These are phyloP conservation scores for Escovopsis sp. DNA, from an alignment of 2,329 filamentous ascomycete species.

Conservation along the genomic window DNA sequence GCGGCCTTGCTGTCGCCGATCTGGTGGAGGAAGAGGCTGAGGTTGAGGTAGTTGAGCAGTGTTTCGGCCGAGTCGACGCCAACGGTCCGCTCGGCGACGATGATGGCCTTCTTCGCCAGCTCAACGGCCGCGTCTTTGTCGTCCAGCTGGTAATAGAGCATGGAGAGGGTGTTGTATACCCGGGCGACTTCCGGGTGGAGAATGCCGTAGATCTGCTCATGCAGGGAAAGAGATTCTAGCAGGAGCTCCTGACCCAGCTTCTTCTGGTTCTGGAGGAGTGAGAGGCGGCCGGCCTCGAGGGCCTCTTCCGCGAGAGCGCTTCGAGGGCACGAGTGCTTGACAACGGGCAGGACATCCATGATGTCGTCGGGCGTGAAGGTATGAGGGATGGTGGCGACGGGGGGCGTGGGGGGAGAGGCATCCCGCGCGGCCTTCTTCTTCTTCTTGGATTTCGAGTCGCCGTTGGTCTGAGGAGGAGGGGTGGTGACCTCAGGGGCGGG, in stretches of 20 bases:
- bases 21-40: slow-evolving; percentile 87
- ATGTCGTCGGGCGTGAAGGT: slow-evolving; percentile 72
- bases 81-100: slow-evolving; percentile 86
- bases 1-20: slow-evolving; percentile 79
- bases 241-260: slow-evolving; percentile 92
- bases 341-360: slow-evolving; percentile 79
- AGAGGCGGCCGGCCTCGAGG: slow-evolving; percentile 87
- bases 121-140: slow-evolving; percentile 95
- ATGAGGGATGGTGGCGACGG: slow-evolving; percentile 25
- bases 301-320: slow-evolving; percentile 90
- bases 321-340: slow-evolving; percentile 88
- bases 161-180: slow-evolving; percentile 87
- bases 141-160: slow-evolving; percentile 94
- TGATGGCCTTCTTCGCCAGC: slow-evolving; percentile 88
- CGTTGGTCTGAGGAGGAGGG: slow-evolving; percentile 24
- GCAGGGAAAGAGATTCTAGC: slow-evolving; percentile 85
- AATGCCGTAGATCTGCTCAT: slow-evolving; percentile 98
- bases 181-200: slow-evolving; percentile 91
- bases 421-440: slow-evolving; percentile 50
- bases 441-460: slow-evolving; percentile 41
- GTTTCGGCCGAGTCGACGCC: slow-evolving; percentile 91
- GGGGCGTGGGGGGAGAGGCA: slow-evolving; percentile 32
- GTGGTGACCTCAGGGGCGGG: slow-evolving; percentile 11
- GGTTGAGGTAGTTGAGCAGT: slow-evolving; percentile 86
- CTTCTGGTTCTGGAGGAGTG: slow-evolving; percentile 87